These are phyloP conservation scores for Cucurbita ficifolia DNA, from an alignment of 306 rosid species.

Conservation along the genomic window DNA sequence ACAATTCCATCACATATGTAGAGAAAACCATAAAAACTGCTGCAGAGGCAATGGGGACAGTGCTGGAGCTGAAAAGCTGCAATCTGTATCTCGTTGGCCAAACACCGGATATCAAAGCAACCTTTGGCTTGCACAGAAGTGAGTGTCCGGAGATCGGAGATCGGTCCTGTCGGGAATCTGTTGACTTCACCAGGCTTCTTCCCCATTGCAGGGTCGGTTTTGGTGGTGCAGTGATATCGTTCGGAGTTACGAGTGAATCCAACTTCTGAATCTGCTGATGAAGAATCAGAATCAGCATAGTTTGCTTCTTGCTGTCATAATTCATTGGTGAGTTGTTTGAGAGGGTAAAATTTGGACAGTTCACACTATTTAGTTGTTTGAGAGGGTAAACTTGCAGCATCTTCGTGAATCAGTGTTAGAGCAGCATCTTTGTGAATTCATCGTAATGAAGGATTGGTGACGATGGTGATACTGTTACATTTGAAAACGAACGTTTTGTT, in stretches of 20 bases:
- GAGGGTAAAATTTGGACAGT: not conserved
- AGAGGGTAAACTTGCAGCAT: not conserved
- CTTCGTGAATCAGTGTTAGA: not conserved
- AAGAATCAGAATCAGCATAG: constrained; percentile 2
- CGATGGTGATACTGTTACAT: too few relatives aligned
- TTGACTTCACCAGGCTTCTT: constrained; percentile 44
- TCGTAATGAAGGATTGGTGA: too few relatives aligned
- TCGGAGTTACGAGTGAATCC: not conserved
- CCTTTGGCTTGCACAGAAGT: constrained; percentile 3
- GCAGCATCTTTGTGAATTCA: too few relatives aligned
- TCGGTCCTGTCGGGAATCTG: constrained; percentile 39
- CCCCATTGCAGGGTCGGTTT: constrained; percentile 41
- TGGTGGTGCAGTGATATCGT: constrained; percentile 28
- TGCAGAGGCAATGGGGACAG: constrained; percentile 23
- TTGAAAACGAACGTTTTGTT: too few relatives aligned
- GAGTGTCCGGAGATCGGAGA: constrained; percentile 20
- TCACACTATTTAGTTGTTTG: not conserved
- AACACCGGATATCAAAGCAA: constrained; percentile 17
- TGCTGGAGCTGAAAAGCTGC: constrained; percentile 24
- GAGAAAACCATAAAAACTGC: constrained; percentile 23
- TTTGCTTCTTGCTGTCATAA: not conserved
- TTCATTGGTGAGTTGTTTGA: not conserved
- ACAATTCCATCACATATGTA: constrained; percentile 28
- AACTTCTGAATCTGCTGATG: not conserved
- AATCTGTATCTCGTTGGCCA: constrained; percentile 44